Percentiles rank a stretch among this genome's conserved stretches.
These are phyloP conservation scores for Cladosporium austrohemisphaericum DNA, from an alignment of 2,329 filamentous ascomycete species.

Conservation along the genomic window DNA sequence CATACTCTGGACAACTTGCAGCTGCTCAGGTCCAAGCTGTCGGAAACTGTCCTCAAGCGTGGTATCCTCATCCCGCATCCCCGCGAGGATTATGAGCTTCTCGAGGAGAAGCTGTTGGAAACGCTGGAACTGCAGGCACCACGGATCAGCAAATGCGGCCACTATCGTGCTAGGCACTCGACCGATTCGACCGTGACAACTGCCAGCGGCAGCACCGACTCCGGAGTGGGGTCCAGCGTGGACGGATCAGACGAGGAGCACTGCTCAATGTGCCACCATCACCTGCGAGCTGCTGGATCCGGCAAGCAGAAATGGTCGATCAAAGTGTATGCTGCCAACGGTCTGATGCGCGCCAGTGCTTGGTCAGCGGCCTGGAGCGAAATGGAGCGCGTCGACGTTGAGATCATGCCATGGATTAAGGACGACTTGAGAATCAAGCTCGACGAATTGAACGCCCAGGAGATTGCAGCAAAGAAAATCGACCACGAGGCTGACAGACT, in stretches of 20 bases:
- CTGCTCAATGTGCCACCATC: slow-evolving; percentile 35
- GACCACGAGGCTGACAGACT: slow-evolving; percentile 33
- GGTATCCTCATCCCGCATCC: slow-evolving; percentile 74
- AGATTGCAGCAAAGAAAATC: slow-evolving; percentile 35
- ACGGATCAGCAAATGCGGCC: slow-evolving; percentile 69
- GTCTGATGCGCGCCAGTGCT: slow-evolving; percentile 83
- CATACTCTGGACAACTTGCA: slow-evolving; percentile 58
- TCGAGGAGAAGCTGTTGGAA: slow-evolving; percentile 74
- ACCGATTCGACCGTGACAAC: slow-evolving; percentile 41
- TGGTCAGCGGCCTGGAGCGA: slow-evolving; percentile 95
- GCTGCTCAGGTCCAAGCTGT: slow-evolving; percentile 65
- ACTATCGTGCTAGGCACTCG: slow-evolving; percentile 65
- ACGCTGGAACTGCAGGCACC: slow-evolving; percentile 68
- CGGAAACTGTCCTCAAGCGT: slow-evolving; percentile 69
- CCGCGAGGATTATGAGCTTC: slow-evolving; percentile 72
- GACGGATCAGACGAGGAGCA: slow-evolving; percentile 21
- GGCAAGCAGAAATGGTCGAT: slow-evolving; percentile 64
- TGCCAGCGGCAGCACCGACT: slow-evolving; percentile 23
- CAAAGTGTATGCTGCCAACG: slow-evolving; percentile 92
- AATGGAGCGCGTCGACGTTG: slow-evolving; percentile 97
- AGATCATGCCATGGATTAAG: slow-evolving; percentile 73
- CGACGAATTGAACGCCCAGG: slow-evolving; percentile 45
- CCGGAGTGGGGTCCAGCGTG: slow-evolving; percentile 29
- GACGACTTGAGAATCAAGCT: slow-evolving; percentile 57
- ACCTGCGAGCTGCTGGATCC: slow-evolving; percentile 35